Percentiles rank a stretch among this genome's conserved stretches.
These are phyloP conservation scores for Kurtzmaniella quercitrusa DNA, from an alignment of 1,139 yeast genomes.

Conservation along the genomic window DNA sequence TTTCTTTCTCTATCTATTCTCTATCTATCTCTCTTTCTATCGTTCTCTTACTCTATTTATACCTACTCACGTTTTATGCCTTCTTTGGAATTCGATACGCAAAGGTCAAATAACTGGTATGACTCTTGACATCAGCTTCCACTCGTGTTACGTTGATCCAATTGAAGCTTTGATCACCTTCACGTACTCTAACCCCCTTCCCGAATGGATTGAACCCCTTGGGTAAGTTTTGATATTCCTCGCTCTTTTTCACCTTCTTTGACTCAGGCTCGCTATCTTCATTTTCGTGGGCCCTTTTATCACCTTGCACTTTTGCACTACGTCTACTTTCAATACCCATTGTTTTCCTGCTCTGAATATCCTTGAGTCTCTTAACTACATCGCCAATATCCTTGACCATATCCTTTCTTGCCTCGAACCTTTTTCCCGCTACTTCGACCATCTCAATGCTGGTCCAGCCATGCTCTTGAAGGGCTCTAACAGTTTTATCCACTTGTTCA, in stretches of 20 bases:
- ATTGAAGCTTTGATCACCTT: constrained; percentile 74
- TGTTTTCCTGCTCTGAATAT: constrained; percentile 69
- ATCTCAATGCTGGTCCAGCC: constrained; percentile 92
- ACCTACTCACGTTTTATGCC: too few relatives aligned
- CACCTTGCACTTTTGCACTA: constrained; percentile 23
- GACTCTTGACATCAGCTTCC: constrained; percentile 85
- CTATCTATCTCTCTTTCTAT: not conserved
- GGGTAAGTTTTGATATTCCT: constrained; percentile 30
- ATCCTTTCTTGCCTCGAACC: constrained; percentile 89
- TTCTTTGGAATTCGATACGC: constrained; percentile 47
- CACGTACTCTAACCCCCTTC: constrained; percentile 70
- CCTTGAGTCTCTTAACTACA: constrained; percentile 75
- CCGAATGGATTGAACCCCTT: constrained; percentile 90
- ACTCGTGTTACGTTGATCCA: constrained; percentile 84
- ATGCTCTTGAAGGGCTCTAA: constrained; percentile 62
- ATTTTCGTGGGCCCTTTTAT: constrained; percentile 10
- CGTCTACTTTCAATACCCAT: constrained; percentile 68
- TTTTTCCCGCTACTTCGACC: constrained; percentile 83
- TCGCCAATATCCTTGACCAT: constrained; percentile 82
- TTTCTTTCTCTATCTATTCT: too few relatives aligned
- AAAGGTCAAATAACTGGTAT: constrained; percentile 91
- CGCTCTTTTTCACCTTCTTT: constrained; percentile 3
- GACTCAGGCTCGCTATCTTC: constrained; percentile 8
- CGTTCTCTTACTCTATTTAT: constrained; percentile 3
- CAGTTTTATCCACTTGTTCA: constrained; percentile 89